phyloP scores from a whole-genome alignment of 2,329 filamentous ascomycete species.

The Fusarium caatingaense region DNA sequence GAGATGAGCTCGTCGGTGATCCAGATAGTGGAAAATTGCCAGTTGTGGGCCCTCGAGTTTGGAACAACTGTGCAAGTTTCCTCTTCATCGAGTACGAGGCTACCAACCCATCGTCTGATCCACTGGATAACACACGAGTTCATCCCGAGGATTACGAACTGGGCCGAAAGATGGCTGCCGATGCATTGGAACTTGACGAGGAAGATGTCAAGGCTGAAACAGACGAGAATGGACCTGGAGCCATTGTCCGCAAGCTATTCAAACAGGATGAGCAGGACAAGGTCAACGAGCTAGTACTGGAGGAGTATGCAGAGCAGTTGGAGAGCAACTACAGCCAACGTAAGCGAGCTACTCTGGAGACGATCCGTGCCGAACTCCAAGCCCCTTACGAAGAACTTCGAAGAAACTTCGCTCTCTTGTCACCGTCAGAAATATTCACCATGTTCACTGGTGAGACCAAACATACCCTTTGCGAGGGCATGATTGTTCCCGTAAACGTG shows the following conservation, averaged over 20 bases:
- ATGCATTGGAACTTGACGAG: conserved; percentile 95
- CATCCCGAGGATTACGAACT: conserved; percentile 99
- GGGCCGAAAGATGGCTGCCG: conserved; percentile 97
- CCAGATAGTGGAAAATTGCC: conserved; percentile 80
- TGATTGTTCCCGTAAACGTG: conserved; percentile 92
- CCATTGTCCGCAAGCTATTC: conserved; percentile 94
- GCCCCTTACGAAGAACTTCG: conserved; percentile 94
- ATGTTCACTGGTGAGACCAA: conserved; percentile 96
- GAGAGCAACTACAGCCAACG: conserved; percentile 92
- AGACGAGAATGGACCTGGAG: conserved; percentile 88
- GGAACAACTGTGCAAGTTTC: conserved; percentile 97
- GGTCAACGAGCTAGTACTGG: conserved; percentile 94
- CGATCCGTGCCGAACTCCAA: conserved; percentile 92
- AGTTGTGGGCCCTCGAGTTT: conserved; percentile 89
- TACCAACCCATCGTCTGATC: conserved; percentile 85
- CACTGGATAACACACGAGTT: conserved; percentile 95
- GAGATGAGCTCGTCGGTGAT: conserved; percentile 90
- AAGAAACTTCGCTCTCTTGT: conserved; percentile 77
- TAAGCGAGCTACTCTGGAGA: conserved; percentile 95
- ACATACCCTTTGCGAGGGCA: conserved; percentile 84
- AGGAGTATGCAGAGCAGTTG: conserved; percentile 96
- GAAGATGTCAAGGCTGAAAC: conserved; percentile 97
- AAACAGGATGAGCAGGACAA: conserved; percentile 93
- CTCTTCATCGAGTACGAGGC: conserved; percentile 88
- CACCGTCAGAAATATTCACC: conserved; percentile 86